A percentile compares a stretch with the other conserved stretches of the same genome.
Conservation (phyloP, 345 rosid genomes). For the Mallotus nudiflorus region DNA sequence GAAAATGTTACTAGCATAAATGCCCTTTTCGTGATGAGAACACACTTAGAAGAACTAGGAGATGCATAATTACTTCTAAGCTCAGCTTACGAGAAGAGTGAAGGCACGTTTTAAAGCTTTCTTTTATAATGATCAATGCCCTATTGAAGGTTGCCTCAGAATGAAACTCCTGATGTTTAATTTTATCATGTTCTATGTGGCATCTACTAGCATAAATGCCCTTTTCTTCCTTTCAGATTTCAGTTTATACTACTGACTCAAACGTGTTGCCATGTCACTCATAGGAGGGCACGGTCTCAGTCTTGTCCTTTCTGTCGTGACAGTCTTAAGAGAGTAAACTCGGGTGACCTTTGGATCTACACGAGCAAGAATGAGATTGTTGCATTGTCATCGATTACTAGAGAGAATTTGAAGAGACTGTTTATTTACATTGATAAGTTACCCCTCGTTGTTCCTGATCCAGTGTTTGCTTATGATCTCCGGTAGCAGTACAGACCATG, state of each 20-base stretch:
- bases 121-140: too few relatives aligned
- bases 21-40: too few relatives aligned
- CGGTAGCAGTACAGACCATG: not conserved
- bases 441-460: conserved; percentile 54
- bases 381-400: conserved; percentile 48
- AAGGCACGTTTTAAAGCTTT: too few relatives aligned
- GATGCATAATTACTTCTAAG: not conserved
- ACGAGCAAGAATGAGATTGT: conserved; percentile 49
- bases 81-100: too few relatives aligned
- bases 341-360: conserved; percentile 65
- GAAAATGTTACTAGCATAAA: too few relatives aligned
- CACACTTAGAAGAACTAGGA: too few relatives aligned
- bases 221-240: not conserved
- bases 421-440: conserved; percentile 60
- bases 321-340: conserved; percentile 63
- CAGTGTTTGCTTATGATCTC: conserved; percentile 34
- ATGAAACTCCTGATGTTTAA: too few relatives aligned
- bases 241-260: not conserved
- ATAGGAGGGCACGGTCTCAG: conserved; percentile 59
- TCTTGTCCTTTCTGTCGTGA: conserved; percentile 77
- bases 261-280: not conserved
- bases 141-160: too few relatives aligned
- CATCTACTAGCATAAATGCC: not conserved
- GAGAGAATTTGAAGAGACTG: conserved; percentile 60
- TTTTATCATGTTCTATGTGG: too few relatives aligned